These are phyloP conservation scores for Bryopsis sp. DNA, from an alignment of 139 green algal genomes.

Conservation along the genomic window DNA sequence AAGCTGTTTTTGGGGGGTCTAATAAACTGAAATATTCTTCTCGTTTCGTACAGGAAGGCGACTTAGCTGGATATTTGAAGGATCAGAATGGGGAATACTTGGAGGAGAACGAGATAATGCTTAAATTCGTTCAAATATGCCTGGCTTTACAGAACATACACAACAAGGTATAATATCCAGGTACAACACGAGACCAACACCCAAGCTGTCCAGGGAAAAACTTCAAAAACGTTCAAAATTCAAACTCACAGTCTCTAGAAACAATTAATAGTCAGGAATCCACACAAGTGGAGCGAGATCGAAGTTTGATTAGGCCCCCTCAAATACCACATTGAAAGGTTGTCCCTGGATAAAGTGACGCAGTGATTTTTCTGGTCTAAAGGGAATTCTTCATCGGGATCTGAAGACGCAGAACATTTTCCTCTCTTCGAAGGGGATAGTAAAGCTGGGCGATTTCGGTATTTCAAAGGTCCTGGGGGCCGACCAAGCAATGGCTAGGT, in stretches of 20 bases:
- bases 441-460: slow-evolving; percentile 64
- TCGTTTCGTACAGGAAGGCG: slow-evolving; percentile 34
- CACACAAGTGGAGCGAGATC: no score
- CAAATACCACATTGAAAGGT: no score
- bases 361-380: background rate
- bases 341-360: background rate
- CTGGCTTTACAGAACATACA: slow-evolving; percentile 55
- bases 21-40: background rate
- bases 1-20: background rate
- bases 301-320: no score
- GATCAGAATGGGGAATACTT: slow-evolving; percentile 30
- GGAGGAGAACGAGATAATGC: slow-evolving; percentile 64
- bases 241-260: no score
- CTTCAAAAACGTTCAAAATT: no score
- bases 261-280: no score
- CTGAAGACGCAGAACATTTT: slow-evolving; percentile 59
- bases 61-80: slow-evolving; percentile 44
- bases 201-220: no score
- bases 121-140: slow-evolving; percentile 64
- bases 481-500: slow-evolving; percentile 29
- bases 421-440: slow-evolving; percentile 35
- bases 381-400: slow-evolving; percentile 53
- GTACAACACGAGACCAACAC: no score
- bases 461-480: slow-evolving; percentile 30
- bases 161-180: slow-evolving; percentile 41